Evolutionary conservation across 73 alveolate species (phyloP).

Genomic region (Paramecium tetraurelia): DNA sequence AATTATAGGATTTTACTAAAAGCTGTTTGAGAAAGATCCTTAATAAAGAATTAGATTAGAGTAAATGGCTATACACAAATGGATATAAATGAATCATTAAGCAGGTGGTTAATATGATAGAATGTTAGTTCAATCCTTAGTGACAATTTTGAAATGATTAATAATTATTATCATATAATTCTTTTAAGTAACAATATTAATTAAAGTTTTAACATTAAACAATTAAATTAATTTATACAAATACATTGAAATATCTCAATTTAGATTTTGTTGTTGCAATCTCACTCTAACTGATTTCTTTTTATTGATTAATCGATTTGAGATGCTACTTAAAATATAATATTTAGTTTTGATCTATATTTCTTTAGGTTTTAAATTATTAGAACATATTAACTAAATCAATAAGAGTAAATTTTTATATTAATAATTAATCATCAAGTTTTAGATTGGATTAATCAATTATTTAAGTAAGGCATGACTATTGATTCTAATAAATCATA

Average conservation of each 20-base stretch:
- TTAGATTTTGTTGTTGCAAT: no score
- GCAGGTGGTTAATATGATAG: background rate
- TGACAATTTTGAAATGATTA: background rate
- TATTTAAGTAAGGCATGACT: background rate
- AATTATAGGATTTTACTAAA: background rate
- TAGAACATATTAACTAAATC: no score
- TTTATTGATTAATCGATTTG: no score
- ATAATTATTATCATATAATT: no score
- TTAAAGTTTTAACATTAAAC: no score
- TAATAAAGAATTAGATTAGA: background rate
- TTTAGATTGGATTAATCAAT: background rate
- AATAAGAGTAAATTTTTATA: background rate
- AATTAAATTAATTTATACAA: no score
- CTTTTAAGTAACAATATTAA: no score
- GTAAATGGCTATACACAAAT: background rate
- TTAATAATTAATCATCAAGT: background rate
- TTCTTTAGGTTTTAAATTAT: no score
- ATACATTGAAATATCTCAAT: no score
- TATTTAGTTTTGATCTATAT: no score
- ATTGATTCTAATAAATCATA: background rate
- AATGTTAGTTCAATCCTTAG: background rate
- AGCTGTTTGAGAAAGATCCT: background rate
- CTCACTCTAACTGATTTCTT: background rate
- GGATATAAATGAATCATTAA: background rate
- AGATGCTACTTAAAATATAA: background rate